A percentile compares a stretch with the other conserved stretches of the same genome.
phyloP scores from a whole-genome alignment of 2,329 filamentous ascomycete genomes.

The Helotiales sp. region DNA sequence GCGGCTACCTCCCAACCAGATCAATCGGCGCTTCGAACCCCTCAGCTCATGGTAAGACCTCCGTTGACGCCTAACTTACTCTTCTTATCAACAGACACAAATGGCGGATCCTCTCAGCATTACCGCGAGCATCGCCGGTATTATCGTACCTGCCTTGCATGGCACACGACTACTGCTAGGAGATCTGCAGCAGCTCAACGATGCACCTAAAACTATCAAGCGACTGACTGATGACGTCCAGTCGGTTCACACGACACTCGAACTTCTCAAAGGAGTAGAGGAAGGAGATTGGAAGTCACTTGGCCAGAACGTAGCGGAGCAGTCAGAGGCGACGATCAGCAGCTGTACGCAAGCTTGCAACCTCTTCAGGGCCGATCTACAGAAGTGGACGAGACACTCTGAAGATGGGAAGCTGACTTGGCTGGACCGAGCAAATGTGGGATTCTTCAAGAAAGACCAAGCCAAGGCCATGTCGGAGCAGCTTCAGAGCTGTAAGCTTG shows the following conservation, averaged over 20 bases:
- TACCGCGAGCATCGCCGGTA: conserved; percentile 33
- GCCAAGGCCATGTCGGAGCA: conserved; percentile 38
- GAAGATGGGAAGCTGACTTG: conserved; percentile 34
- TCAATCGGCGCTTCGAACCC: conserved; percentile 8
- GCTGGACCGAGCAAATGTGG: conserved; percentile 36
- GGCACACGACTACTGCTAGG: conserved; percentile 34
- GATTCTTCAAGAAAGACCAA: conserved; percentile 37
- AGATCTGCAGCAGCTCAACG: conserved; percentile 35
- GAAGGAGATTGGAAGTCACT: conserved; percentile 36
- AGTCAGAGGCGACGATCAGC: conserved; percentile 34
- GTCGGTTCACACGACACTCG: conserved; percentile 32
- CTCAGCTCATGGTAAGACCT: conserved; percentile 8
- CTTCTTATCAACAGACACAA: conserved; percentile 15
- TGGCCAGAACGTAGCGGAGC: conserved; percentile 29
- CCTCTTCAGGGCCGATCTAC: conserved; percentile 33
- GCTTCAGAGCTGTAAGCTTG: conserved; percentile 36
- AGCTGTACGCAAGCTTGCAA: conserved; percentile 34
- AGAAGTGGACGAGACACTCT: conserved; percentile 37
- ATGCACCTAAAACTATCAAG: conserved; percentile 36
- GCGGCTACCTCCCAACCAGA: conserved; percentile 16
- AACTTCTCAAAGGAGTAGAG: conserved; percentile 32
- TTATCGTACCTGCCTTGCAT: conserved; percentile 35
- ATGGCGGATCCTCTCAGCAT: conserved; percentile 33
- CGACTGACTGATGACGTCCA: conserved; percentile 34
- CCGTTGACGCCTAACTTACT: conserved; percentile 4